Base-by-base conservation (phyloP, 2,329 filamentous ascomycete genomes). In the Chalaropsis thielavioides region DNA sequence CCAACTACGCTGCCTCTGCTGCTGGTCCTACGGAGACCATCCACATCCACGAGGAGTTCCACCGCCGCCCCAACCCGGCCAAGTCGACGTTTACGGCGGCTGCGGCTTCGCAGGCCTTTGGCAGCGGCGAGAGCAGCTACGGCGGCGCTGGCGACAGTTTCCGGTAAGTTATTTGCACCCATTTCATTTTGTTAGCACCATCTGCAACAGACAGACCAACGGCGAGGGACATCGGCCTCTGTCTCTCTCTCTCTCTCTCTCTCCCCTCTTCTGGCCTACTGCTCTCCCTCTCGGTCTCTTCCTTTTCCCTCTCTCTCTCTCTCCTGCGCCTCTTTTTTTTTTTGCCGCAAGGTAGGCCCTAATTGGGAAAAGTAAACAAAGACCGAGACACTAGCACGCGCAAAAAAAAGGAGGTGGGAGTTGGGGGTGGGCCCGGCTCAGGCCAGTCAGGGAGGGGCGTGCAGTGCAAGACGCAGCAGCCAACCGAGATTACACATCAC, bases 241-340 rank as follows among this genome's bases (percentile, higher is more conserved):
- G 2, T 31, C 19, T 49, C 17, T 44, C 41, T 46, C 2, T 24
- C 63, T 60, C 62, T 64, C 59, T 62, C 68, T 68, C 63, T 70
- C 67, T 62, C 58, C 54, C 62, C 38, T 27, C 7, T 15, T 11
- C n/a, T 17, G n/a, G 17, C 35, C 3, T n/a, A 10, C 10, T 38
- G 10, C 2, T 43, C 22, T 41, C 7, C 41, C 40, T 44, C 22
- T 10, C 44, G 38, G 24, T 38, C 27, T 49, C n/a, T 38, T 19
- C 51, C 44, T 46, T 61, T 43, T 61, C 22, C 51, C 38, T 62
- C 67, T 61, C 67, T 67, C 69, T 74, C 73, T 71, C 71, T 73
- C 71, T 69, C 71, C 22, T 65, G 61, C 44, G 61, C 61, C 61
- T 44, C 27, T 49, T n/a, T n/a, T n/a, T n/a, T n/a, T n/a, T n/a